These are phyloP conservation scores for Clohesyomyces aquaticus DNA, from an alignment of 495 filamentous ascomycete genomes.

Conservation along the genomic window DNA sequence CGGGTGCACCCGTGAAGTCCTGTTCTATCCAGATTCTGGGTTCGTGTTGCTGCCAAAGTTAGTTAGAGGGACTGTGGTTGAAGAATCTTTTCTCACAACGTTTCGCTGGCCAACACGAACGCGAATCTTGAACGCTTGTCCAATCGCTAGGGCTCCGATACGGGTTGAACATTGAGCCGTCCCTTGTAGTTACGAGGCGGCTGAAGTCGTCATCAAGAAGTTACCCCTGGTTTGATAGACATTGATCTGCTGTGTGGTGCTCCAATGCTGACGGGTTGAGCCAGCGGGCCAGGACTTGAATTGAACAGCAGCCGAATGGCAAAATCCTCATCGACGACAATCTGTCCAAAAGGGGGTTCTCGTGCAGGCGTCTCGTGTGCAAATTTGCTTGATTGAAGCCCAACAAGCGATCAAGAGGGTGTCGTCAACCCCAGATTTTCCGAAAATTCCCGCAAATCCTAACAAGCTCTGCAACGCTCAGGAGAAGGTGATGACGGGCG, in stretches of 20 bases:
- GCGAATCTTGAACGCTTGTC: background rate
- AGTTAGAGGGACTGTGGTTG: too few relatives aligned
- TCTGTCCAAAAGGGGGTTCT: too few relatives aligned
- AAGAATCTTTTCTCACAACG: too few relatives aligned
- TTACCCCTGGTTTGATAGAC: background rate
- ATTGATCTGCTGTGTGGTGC: background rate
- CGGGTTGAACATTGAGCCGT: background rate
- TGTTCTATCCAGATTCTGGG: background rate
- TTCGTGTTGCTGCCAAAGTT: conserved; percentile 3
- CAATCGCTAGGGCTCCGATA: background rate
- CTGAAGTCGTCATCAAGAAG: background rate
- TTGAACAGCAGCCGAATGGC: too few relatives aligned
- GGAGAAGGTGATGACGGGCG: background rate
- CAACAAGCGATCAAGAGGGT: background rate
- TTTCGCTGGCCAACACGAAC: too few relatives aligned
- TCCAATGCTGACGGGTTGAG: too few relatives aligned
- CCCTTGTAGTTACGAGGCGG: background rate
- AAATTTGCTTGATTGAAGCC: background rate
- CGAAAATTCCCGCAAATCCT: conserved; percentile 17
- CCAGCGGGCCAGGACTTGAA: background rate
- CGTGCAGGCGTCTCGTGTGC: too few relatives aligned
- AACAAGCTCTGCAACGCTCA: too few relatives aligned
- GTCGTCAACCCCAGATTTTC: conserved; percentile 19
- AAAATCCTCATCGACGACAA: too few relatives aligned
- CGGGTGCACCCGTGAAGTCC: background rate